Base-by-base conservation (phyloP, 768 basidiomycete genomes). In the Leucosporidium scottii region DNA sequence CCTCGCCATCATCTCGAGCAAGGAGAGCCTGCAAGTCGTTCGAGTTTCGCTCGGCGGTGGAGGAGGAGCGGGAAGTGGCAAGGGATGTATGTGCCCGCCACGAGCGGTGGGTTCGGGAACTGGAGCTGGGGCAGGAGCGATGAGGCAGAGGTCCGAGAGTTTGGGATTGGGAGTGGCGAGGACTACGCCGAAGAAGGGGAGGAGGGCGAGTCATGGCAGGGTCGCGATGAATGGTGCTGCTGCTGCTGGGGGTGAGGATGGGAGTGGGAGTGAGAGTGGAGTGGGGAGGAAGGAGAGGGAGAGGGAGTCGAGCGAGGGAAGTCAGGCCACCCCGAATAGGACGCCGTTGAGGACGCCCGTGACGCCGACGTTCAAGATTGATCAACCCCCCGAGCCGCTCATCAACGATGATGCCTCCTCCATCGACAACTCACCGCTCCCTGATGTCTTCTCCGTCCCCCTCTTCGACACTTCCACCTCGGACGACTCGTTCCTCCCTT, bases 141-240 rank as follows among this genome's bases (percentile, higher is more conserved):
- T 27, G 28, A 9, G 66, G 69, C 54, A 58, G 63, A 84, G 8
- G 85, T 83, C 65, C 75, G 85, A 57, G 80, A 84, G 44, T 81
- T 81, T 90, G 90, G 78, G 83, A 86, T 0, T 93, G 90, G 76
- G 80, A 84, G 1, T 81, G 47, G 81, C 80, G 54, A 80, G 80
- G 36, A 80, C 84, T 34, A 23, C 67, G 55, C 51, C 82, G 76
- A 78, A 47, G 64, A 60, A 64, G 78, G 36, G 83, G 23, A 84
- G 84, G 12, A 81, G 39, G 15, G 39, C 39, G 39, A 44, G 39
- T 17, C 39, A 44, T 10, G 39, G 39, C 2, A 44, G 39, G 39
- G 39, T 44, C 3, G 39, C 10, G 10, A 6, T 12, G 34, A 44
- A 44, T 44, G 39, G 39, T 3, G 39, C 8, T 12, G 39, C 39